Percentiles rank a stretch among this genome's conserved stretches.
Conservation (phyloP, 306 rosid genomes). For the Cajanus cajan region DNA sequence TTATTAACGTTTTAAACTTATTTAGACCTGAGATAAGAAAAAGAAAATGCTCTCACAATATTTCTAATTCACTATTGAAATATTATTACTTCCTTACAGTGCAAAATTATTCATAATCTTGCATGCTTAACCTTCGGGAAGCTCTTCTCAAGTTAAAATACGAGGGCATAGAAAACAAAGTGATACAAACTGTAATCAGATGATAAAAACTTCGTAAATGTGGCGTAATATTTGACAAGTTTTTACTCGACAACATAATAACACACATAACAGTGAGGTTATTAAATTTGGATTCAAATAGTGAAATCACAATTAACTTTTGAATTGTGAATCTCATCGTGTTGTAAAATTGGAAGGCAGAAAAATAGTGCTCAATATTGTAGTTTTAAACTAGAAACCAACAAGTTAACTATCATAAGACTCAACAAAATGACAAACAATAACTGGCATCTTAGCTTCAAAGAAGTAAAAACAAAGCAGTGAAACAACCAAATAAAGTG, state of each 20-base stretch:
- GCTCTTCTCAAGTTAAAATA: neutral
- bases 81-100: neutral
- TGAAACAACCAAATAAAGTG: neutral
- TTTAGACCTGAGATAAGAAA: neutral
- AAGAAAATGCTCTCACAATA: neutral
- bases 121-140: neutral
- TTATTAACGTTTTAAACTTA: neutral
- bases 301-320: neutral
- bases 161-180: neutral
- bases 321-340: neutral
- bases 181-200: neutral
- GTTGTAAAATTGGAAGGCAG: neutral
- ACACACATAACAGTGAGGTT: neutral
- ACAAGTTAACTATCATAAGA: neutral
- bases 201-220: neutral
- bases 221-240: neutral
- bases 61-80: neutral
- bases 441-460: neutral
- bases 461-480: neutral
- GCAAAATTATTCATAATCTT: neutral
- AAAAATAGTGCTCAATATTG: neutral
- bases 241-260: neutral
- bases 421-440: neutral
- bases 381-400: neutral
- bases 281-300: neutral